Base-by-base conservation (phyloP, 2,329 filamentous ascomycete genomes). In the Venturia effusa region DNA sequence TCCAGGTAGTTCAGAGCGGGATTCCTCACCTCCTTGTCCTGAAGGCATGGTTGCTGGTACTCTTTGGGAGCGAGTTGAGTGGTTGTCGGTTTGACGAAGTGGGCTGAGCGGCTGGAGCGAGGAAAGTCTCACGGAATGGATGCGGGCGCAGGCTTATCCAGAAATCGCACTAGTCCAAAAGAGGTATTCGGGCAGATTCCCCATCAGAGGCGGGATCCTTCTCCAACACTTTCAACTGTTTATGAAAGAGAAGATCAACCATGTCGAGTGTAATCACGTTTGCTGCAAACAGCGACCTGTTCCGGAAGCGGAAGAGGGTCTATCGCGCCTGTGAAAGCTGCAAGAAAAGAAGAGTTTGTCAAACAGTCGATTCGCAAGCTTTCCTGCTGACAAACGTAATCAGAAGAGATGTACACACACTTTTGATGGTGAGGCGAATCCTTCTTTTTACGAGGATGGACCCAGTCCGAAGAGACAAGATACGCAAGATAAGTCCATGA, bases 21-120 rank as follows among this genome's bases (percentile, higher is more conserved):
- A n/a, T n/a, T n/a, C 73, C 77, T 63, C 70, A 80, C 78, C 70
- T 76, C 79, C 79, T 75, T 74, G 71, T 72, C 79, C 79, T 71
- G 79, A 80, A 72, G 78, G 78, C 79, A 81, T 81, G 37, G 59
- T 43, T 60, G 37, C 30, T 27, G 51, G 51, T 57, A 19, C 2
- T 57, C n/a, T 13, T 57, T 55, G 13, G 51, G 27, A 57, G 51
- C n/a, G 27, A 34, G 27, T 51, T 34, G 22, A 19, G 51, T 34
- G 30, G 51, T 34, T 57, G 51, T 57, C 13, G 3, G 27, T n/a
- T 55, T 19, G 15, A 19, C 4, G 17, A n/a, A 55, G 27, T 57
- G 30, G 51, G 30, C 30, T 57, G 51, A 34, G 30, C 15, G 51
- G 51, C 51, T 32, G 51, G 51, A 15, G 51, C 19, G 17, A 6